A percentile compares a stretch with the other conserved stretches of the same genome.
Evolutionary conservation across 768 basidiomycete genomes (phyloP).

Genomic region (Leccinellum rugosiceps): DNA sequence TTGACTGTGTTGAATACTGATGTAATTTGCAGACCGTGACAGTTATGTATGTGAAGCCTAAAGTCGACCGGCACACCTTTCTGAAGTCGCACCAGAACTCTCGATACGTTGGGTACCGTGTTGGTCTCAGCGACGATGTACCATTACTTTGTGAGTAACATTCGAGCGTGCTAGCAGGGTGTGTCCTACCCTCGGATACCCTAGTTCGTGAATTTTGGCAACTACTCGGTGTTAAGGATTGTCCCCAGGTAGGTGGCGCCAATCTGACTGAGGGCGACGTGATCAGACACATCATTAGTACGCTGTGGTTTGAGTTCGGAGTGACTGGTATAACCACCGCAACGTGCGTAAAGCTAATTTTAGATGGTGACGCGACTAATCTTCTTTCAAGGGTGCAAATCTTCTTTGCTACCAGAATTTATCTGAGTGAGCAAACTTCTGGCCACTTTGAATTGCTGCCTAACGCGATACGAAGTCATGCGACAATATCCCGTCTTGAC

Average conservation of each 20-base stretch:
- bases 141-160: slow-evolving; percentile 4
- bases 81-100: not conserved
- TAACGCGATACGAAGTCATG: not conserved
- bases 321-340: slow-evolving; percentile 1
- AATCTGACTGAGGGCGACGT: not conserved
- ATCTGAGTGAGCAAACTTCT: slow-evolving; percentile 2
- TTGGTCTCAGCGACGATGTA: not conserved
- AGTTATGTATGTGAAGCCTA: not conserved
- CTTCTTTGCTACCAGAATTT: slow-evolving; percentile 5
- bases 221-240: not conserved
- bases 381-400: slow-evolving; percentile 2
- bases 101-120: not conserved
- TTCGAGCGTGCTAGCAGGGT: not conserved
- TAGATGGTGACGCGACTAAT: not conserved
- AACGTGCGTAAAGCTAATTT: not conserved
- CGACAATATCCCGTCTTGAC: slow-evolving; percentile 2
- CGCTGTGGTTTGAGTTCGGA: slow-evolving; percentile 1
- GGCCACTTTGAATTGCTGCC: not conserved
- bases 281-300: not conserved
- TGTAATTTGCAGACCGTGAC: not conserved
- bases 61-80: not conserved
- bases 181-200: not conserved
- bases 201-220: slow-evolving; percentile 1
- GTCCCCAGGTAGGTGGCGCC: not conserved
- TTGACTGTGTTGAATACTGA: not conserved